Conservation (phyloP, 495 filamentous ascomycete species). For the Lasiosphaeria miniovina region DNA sequence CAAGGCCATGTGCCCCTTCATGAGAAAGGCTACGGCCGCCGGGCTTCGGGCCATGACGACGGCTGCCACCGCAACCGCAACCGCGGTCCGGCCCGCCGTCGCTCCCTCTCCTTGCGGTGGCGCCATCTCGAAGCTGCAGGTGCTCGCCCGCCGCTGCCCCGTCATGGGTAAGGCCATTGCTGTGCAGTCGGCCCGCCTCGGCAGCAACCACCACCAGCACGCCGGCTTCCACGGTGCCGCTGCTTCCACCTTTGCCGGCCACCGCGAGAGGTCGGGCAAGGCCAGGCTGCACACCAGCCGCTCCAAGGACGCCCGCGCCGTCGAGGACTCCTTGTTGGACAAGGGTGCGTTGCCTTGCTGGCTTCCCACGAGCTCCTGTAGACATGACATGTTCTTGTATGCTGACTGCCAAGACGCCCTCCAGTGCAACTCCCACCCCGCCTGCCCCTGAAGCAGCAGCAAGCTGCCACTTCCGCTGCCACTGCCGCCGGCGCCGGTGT, state of each 20-base stretch:
- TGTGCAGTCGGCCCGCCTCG: constrained; percentile 66
- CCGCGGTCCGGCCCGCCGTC: too few relatives aligned
- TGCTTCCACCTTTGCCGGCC: constrained; percentile 40
- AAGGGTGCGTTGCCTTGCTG: constrained; percentile 42
- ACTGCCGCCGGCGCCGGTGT: constrained; percentile 18
- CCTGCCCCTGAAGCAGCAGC: background rate
- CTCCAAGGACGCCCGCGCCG: constrained; percentile 65
- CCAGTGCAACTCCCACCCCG: constrained; percentile 40
- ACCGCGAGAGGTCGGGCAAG: constrained; percentile 49
- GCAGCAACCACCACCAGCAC: constrained; percentile 14
- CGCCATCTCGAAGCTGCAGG: constrained; percentile 95
- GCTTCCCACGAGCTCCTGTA: too few relatives aligned
- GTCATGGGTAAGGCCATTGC: constrained; percentile 98
- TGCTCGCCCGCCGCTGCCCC: constrained; percentile 90
- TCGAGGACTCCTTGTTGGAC: constrained; percentile 63
- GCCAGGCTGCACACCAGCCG: constrained; percentile 79
- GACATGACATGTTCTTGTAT: background rate
- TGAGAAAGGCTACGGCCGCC: constrained; percentile 87
- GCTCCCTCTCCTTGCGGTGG: constrained; percentile 68
- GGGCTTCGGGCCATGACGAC: constrained; percentile 88
- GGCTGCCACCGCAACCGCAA: constrained; percentile 59
- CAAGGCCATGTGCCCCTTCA: constrained; percentile 91
- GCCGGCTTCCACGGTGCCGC: constrained; percentile 24
- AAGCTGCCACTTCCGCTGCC: background rate
- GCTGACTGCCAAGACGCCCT: background rate